These are phyloP conservation scores for Trichomonascaceae sp. DNA, from an alignment of 1,139 yeast genomes.

Conservation along the genomic window DNA sequence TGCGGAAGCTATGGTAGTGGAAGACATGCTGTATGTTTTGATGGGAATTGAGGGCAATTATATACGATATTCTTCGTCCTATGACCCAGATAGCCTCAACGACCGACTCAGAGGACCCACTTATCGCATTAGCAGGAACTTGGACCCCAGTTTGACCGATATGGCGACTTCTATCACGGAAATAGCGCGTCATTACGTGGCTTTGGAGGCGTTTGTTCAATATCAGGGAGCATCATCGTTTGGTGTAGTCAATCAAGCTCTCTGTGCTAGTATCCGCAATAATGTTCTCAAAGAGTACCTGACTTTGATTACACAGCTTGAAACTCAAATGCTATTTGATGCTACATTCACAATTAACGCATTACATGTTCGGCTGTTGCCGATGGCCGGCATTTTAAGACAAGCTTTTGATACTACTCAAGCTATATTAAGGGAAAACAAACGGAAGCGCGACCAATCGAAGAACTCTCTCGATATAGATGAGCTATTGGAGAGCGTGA, in stretches of 20 bases:
- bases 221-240: slow-evolving; percentile 47
- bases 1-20: slow-evolving; percentile 68
- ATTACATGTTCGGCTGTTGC: slow-evolving; percentile 39
- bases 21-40: slow-evolving; percentile 63
- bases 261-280: slow-evolving; percentile 54
- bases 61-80: slow-evolving; percentile 60
- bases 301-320: slow-evolving; percentile 45
- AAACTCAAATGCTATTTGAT: slow-evolving; percentile 46
- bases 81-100: slow-evolving; percentile 39
- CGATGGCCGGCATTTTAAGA: slow-evolving; percentile 38
- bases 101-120: slow-evolving; percentile 62
- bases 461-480: slow-evolving; percentile 25
- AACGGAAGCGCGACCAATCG: slow-evolving; percentile 23
- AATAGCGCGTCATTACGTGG: slow-evolving; percentile 58
- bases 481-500: slow-evolving; percentile 28
- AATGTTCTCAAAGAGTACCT: slow-evolving; percentile 45
- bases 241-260: slow-evolving; percentile 71
- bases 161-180: slow-evolving; percentile 58
- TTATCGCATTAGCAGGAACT: slow-evolving; percentile 60
- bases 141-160: slow-evolving; percentile 71
- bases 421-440: slow-evolving; percentile 38
- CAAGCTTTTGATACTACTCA: slow-evolving; percentile 54
- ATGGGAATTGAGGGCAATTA: slow-evolving; percentile 77
- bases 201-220: slow-evolving; percentile 51
- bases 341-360: slow-evolving; percentile 43